A percentile compares a stretch with the other conserved stretches of the same genome.
Evolutionary conservation across 164 flowering plant species (phyloP).

Genomic region (Aristolochia fimbriata): DNA sequence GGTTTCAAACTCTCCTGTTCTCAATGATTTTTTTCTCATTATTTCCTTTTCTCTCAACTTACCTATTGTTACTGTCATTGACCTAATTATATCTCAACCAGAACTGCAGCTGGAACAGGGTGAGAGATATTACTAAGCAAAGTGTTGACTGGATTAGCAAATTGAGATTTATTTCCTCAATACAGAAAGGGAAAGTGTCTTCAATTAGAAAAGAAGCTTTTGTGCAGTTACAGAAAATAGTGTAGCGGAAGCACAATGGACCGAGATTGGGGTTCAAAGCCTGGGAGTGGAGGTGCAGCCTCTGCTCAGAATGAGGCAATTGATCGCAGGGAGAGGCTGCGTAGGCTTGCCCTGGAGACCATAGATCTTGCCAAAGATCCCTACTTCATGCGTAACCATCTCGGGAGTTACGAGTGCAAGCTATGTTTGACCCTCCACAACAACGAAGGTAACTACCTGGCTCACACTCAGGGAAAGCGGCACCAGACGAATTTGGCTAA

Average conservation of each 20-base stretch:
- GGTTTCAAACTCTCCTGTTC: too few species aligned
- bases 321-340: constrained; percentile 86
- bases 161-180: too few species aligned
- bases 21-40: too few species aligned
- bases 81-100: too few species aligned
- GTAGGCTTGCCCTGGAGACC: constrained; percentile 92
- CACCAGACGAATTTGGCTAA: constrained; percentile 97
- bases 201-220: too few species aligned
- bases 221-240: too few species aligned
- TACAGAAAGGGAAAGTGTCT: too few species aligned
- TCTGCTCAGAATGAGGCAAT: constrained; percentile 93
- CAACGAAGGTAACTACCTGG: constrained; percentile 97
- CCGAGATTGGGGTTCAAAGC: constrained; percentile 97
- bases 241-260: constrained; percentile 36
- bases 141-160: too few species aligned
- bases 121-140: too few species aligned
- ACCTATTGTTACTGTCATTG: too few species aligned
- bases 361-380: constrained; percentile 98
- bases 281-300: constrained; percentile 97
- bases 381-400: constrained; percentile 98
- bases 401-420: constrained; percentile 97
- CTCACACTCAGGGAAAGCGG: constrained; percentile 98
- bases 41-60: too few species aligned
- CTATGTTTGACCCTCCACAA: constrained; percentile 89
- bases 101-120: too few species aligned